These are phyloP conservation scores for Sistotremastrum niveocremeum DNA, from an alignment of 768 basidiomycete genomes.

Conservation along the genomic window DNA sequence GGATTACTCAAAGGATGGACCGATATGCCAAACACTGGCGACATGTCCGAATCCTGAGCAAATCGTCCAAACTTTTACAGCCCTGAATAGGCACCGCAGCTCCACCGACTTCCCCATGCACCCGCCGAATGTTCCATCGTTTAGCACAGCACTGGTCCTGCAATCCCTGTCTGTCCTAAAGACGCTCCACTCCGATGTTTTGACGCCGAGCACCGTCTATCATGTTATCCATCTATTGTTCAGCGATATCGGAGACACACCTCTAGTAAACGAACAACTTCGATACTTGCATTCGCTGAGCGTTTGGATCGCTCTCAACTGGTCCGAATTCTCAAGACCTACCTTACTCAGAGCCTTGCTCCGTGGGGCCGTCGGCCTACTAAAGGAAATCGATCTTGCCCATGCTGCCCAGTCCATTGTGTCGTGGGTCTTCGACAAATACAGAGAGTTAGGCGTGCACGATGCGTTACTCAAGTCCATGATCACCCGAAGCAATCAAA, in stretches of 20 bases:
- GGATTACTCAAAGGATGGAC: constrained; percentile 38
- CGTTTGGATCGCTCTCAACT: constrained; percentile 56
- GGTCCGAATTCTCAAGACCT: constrained; percentile 38
- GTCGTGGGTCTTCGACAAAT: constrained; percentile 56
- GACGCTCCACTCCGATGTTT: constrained; percentile 24
- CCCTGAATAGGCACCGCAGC: constrained; percentile 39
- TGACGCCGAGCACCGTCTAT: constrained; percentile 50
- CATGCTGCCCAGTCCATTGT: constrained; percentile 62
- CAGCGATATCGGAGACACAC: constrained; percentile 45
- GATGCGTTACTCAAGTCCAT: no score
- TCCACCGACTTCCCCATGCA: constrained; percentile 38
- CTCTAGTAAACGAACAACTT: constrained; percentile 73
- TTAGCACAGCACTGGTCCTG: constrained; percentile 34
- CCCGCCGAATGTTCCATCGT: constrained; percentile 52
- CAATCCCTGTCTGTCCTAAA: constrained; percentile 49
- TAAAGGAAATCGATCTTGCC: constrained; percentile 55
- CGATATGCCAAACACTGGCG: constrained; percentile 35
- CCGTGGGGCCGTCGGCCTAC: constrained; percentile 49
- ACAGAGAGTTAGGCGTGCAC: constrained; percentile 8
- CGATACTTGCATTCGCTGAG: constrained; percentile 61
- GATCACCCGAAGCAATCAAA: no score
- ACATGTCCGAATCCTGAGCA: constrained; percentile 20
- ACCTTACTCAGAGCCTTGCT: constrained; percentile 56
- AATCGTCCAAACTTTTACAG: constrained; percentile 31
- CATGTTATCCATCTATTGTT: constrained; percentile 68